phyloP scores from a whole-genome alignment of 495 filamentous ascomycete species.

The Penicillium diatomitis region DNA sequence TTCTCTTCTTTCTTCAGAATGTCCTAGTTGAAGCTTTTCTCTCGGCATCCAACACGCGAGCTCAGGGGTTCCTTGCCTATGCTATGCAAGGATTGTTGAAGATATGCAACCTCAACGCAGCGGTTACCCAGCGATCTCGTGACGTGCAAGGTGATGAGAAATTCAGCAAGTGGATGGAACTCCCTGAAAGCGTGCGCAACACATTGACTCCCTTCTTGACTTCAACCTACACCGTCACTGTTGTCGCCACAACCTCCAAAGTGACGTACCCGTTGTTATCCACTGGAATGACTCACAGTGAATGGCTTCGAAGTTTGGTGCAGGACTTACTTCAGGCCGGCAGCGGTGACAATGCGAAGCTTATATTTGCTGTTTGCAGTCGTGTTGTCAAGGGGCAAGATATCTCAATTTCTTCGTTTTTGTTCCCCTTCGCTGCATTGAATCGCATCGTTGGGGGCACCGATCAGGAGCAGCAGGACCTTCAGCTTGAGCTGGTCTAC shows the following conservation, averaged over 20 bases:
- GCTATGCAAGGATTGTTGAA: constrained; percentile 88
- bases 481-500: constrained; percentile 59
- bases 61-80: constrained; percentile 84
- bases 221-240: constrained; percentile 68
- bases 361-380: constrained; percentile 71
- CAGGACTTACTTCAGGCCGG: constrained; percentile 71
- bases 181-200: constrained; percentile 66
- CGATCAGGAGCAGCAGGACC: constrained; percentile 52
- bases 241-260: constrained; percentile 39
- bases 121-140: constrained; percentile 45
- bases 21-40: constrained; percentile 86
- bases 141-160: constrained; percentile 43
- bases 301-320: constrained; percentile 73
- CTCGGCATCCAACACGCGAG: constrained; percentile 72
- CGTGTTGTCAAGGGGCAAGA: constrained; percentile 77
- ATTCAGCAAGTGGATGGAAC: constrained; percentile 61
- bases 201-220: constrained; percentile 75
- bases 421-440: constrained; percentile 74
- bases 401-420: constrained; percentile 70
- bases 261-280: constrained; percentile 72
- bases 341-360: constrained; percentile 55
- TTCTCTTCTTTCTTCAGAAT: constrained; percentile 73
- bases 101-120: constrained; percentile 55
- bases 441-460: constrained; percentile 68
- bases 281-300: constrained; percentile 50